Evolutionary conservation across 163 green algal genomes (phyloP), one percentile per base, ranked within the genome.

Genomic region (Picocystis sp.): DNA sequence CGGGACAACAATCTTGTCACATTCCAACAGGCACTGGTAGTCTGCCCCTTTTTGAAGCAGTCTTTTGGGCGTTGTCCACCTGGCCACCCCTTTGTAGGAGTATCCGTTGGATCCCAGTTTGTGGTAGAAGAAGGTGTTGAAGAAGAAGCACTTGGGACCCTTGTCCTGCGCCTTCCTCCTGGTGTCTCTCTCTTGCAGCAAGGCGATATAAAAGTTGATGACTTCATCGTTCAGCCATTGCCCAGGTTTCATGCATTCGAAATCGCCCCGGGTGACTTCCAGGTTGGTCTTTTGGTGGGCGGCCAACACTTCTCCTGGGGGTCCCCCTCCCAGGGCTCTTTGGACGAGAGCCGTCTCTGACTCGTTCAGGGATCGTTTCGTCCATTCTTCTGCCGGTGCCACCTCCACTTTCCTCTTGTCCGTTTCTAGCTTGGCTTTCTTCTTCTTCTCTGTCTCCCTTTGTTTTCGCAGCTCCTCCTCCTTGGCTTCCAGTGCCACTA

Each of bases 181-280:
- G 2, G 11, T 65, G 23, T 5, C 58, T 13, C 62, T 22, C 53
- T 76, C 77, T 72, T 89, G 74, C 55, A 95, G 66, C 44, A 95
- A 62, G 17, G 66, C 64, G 66, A 93, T 77, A 57, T 83, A 89
- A 2, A 85, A 48, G 65, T 95, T 95, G 50, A 94, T 90, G 57
- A 87, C 67, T 60, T 95, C 86, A 48, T 95, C 86, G 50, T 95
- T 95, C 6, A 95, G 80, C 86, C 86, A 95, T 41, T 58, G 35
- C 2, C 56, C 62, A 1, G n/a, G 41, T 1, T 42, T 41, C 52
- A 73, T 24, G 43, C 38, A 68, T 6, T 12, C 42, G 50, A 73
- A 56, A 17, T 64, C 65, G 8, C 22, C 1, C 8, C 14, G 6
- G 3, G n/a, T n/a, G n/a, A n/a, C n/a, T n/a, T n/a, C n/a, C n/a